Conservation (phyloP, 345 rosid genomes). For the Raphanus raphanistrum region DNA sequence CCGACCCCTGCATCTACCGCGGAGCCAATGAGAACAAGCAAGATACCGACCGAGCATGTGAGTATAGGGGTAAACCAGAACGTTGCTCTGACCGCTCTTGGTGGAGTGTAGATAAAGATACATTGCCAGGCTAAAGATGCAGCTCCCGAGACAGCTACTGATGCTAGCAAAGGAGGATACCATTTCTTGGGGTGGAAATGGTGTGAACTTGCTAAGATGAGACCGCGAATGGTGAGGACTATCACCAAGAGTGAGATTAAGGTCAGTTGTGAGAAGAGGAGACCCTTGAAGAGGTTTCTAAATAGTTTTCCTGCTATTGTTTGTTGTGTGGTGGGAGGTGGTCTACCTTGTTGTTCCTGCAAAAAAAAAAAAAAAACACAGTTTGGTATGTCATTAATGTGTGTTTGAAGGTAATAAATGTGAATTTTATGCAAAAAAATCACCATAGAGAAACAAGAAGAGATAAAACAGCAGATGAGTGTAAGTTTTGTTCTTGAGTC, state of each 20-base stretch:
- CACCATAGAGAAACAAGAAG: slow-evolving; percentile 1
- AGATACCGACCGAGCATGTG: slow-evolving; percentile 56
- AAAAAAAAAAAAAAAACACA: neutral
- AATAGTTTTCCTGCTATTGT: slow-evolving; percentile 43
- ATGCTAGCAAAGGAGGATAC: slow-evolving; percentile 72
- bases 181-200: slow-evolving; percentile 68
- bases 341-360: slow-evolving; percentile 53
- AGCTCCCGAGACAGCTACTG: slow-evolving; percentile 53
- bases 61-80: slow-evolving; percentile 72
- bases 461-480: neutral
- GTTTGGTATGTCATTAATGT: neutral
- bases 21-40: slow-evolving; percentile 53
- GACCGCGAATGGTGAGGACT: slow-evolving; percentile 61
- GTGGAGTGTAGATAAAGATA: slow-evolving; percentile 47
- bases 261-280: slow-evolving; percentile 63
- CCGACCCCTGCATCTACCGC: slow-evolving; percentile 54
- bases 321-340: slow-evolving; percentile 13
- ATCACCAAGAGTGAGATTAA: slow-evolving; percentile 52
- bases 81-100: slow-evolving; percentile 54
- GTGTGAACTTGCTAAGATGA: slow-evolving; percentile 47
- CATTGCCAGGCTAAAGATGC: slow-evolving; percentile 58
- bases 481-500: neutral
- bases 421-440: neutral
- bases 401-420: neutral
- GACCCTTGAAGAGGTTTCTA: slow-evolving; percentile 52